Base-by-base conservation (phyloP, 2,329 filamentous ascomycete genomes). In the Pseudogymnoascus sp. region DNA sequence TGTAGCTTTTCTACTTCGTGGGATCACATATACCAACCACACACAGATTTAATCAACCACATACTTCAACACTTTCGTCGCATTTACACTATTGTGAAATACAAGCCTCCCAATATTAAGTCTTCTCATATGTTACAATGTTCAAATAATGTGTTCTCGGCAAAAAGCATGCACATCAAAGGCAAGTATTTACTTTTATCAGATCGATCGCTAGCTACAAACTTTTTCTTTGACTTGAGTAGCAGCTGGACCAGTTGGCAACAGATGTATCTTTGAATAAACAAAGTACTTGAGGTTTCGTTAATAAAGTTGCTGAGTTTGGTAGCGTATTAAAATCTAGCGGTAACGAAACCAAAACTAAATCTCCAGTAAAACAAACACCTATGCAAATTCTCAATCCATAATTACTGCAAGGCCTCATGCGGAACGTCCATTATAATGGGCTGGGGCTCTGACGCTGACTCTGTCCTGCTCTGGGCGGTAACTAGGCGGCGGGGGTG, bases 251-350 rank as follows among this genome's bases (percentile, higher is more conserved):
- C 46, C 31, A 31, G 26, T 53, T 53, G 26, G 50, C 28, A 56
- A 56, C 50, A 35, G 28, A 33, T 33, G 50, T 33, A 56, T 56
- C 50, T 56, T 56, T 56, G 50, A 56, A 56, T 56, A 19, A 56
- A 22, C 50, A 56, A 56, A 56, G 50, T 33, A 56, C 16, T 19
- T 22, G 50, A 56, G 16, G 50, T 35, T 56, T 56, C 50, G 50
- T 56, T 22, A 56, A 56, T 56, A 56, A 53, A 56, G 28, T 56
- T 56, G 50, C 50, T 56, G 50, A 56, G 50, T 56, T 56, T 56
- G 50, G 50, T 56, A 56, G 50, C 50, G 50, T 56, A 60, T 60
- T 60, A 60, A 60, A 40, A 41, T 60, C 59, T 60, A 60, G 38
- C 59, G 35, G 19, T 60, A 60, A 60, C 59, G 38, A 60, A 40